A percentile compares a stretch with the other conserved stretches of the same genome.
Conservation (phyloP, 169 alveolate species). For the Toxoplasma gondii region DNA sequence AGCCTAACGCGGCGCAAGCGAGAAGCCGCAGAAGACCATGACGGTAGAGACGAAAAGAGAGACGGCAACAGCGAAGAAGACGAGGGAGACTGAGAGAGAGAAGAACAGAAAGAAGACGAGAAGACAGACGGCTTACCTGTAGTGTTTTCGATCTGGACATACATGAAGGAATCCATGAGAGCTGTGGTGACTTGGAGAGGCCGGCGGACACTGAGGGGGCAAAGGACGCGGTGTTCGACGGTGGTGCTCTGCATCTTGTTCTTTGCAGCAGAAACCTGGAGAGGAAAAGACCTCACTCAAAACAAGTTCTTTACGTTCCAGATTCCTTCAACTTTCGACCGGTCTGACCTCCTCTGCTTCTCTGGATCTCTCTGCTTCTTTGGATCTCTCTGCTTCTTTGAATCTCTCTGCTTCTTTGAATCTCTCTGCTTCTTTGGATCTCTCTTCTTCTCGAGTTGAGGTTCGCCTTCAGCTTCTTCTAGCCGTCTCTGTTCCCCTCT, state of each 20-base stretch:
- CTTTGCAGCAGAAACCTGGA: neutral
- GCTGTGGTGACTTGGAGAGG: constrained; percentile 45
- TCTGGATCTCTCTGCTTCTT: too few species aligned
- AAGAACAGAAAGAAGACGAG: too few species aligned
- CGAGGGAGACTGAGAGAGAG: too few species aligned
- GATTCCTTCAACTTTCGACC: neutral
- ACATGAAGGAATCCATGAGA: constrained; percentile 44
- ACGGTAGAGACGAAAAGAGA: too few species aligned
- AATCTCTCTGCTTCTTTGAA: neutral
- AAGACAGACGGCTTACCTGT: neutral
- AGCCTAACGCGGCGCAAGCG: too few species aligned
- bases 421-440: neutral
- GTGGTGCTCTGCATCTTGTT: neutral
- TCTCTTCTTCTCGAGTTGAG: neutral
- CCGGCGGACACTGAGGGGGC: constrained; percentile 30
- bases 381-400: neutral
- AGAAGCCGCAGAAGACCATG: too few species aligned
- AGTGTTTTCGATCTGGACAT: constrained; percentile 26
- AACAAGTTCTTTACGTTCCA: neutral
- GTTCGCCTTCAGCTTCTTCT: neutral
- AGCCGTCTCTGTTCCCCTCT: neutral
- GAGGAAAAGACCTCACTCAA: neutral
- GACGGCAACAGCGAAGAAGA: too few species aligned
- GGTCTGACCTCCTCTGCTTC: too few species aligned
- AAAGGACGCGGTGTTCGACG: neutral